Base-by-base conservation (phyloP, 1,284 basidiomycete genomes). In the Pyrrhoderma lamaoense region DNA sequence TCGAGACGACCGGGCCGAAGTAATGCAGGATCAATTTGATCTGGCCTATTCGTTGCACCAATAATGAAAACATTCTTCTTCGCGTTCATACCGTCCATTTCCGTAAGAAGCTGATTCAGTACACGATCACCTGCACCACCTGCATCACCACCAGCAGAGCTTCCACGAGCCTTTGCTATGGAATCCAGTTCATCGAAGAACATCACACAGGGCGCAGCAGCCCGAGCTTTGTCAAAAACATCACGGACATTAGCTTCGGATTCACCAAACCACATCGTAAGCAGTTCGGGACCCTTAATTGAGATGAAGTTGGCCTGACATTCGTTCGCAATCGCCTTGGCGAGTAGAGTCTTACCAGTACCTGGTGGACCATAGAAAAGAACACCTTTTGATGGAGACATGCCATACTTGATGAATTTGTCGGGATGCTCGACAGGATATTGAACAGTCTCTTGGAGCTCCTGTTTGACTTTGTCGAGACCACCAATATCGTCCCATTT, bases 181-280 rank as follows among this genome's bases (percentile, higher is more conserved):
- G 95, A 96, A 67, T 99, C 95, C 64, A 99, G 76, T 72, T 99
- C 95, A 64, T 99, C 95, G 70, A 99, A 99, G 88, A 99, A 99
- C 93, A 99, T 97, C 59, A 99, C 93, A 69, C 95, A 98, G 40
- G 96, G 96, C 7, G 95, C 94, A 3, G 96, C 96, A 19, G 95
- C 95, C 61, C 96, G 91, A 49, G 96, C 95, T 74, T 99, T 98
- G 80, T 99, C 95, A 70, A 99, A 99, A 56, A 99, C 93, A 61
- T 99, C 96, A 61, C 96, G 92, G 49, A 99, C 96, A 64, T 98
- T 98, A 59, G 95, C 95, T 71, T 99, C 96, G 4, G 93, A 97
- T 76, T 99, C 96, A 82, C 96, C 96, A 71, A 99, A 99, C 95
- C 95, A 99, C 96, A 99, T 99, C 9, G 94, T 99, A 37, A 94